Base-by-base conservation (phyloP, 2,329 filamentous ascomycete species). In the Colletotrichum chrysophilum region DNA sequence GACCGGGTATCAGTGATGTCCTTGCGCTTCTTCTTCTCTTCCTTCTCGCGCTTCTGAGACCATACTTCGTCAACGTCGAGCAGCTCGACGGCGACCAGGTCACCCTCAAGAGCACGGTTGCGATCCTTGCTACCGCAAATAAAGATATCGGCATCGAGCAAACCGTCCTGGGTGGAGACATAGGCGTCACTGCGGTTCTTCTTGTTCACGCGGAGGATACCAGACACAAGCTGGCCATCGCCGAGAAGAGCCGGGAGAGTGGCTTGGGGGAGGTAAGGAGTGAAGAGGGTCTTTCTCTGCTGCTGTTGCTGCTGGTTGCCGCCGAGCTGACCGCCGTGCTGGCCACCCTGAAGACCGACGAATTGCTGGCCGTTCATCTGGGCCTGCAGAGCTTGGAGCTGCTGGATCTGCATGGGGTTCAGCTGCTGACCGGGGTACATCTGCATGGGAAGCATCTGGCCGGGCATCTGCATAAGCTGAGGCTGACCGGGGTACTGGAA, bases 11-110 rank as follows among this genome's bases (percentile, higher is more conserved):
- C 97, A 38, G 96, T 97, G 75, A 98, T 98, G 82, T 99, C 97
- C 89, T 99, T 99, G 85, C 97, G 95, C 89, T 98, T 99, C 92
- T 99, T 99, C 91, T 99, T 99, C 85, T 99, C 97, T 87, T 99
- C 97, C 85, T 99, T 99, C 85, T 99, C 97, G 72, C 96, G 95
- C 90, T 99, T 99, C 88, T 99, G 97, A 28, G 94, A 92, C 97
- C 97, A 99, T 4, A 99, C 97, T 83, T 99, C 97, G 83, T 98
- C 97, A 9, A 99, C 97, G 82, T 99, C 96, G 67, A 99, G 92
- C 62, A 99, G 93, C 86, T 99, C 97, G 70, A 99, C 93, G 36
- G 97, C 97, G 74, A 99, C 97, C 71, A 98, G 91, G 84, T 99
- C 97, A 75, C 97, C 97, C 84, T 99, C 97, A 43, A 99, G 91